A percentile compares a stretch with the other conserved stretches of the same genome.
Evolutionary conservation across 2,329 filamentous ascomycete species (phyloP).

Genomic region (Alternaria metachromatica): DNA sequence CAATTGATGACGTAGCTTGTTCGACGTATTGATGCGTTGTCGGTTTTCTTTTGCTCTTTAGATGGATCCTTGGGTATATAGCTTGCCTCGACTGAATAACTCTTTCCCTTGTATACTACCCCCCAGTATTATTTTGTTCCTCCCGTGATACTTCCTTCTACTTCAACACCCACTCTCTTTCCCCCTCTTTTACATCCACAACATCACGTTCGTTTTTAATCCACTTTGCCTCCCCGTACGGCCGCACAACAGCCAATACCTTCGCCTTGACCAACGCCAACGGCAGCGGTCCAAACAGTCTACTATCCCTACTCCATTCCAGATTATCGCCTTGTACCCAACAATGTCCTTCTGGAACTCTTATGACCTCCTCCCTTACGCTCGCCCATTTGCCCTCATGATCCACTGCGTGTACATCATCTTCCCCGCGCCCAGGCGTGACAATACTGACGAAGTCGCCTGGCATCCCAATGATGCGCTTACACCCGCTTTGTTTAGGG

Average conservation of each 20-base stretch:
- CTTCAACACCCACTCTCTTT: conserved; percentile 20
- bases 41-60: background rate
- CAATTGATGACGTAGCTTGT: background rate
- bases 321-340: conserved; percentile 92
- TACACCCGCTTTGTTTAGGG: conserved; percentile 68
- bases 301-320: conserved; percentile 81
- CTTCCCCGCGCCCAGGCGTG: conserved; percentile 58
- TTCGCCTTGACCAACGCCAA: conserved; percentile 85
- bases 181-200: conserved; percentile 9
- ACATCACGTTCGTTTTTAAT: conserved; percentile 26
- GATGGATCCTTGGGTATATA: background rate
- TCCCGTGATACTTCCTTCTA: background rate
- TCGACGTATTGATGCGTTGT: background rate
- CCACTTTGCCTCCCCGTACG: conserved; percentile 35
- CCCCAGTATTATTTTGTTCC: background rate
- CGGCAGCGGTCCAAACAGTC: conserved; percentile 84
- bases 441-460: conserved; percentile 75
- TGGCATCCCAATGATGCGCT: conserved; percentile 69
- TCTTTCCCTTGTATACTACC: background rate
- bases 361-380: conserved; percentile 62
- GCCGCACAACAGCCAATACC: conserved; percentile 61
- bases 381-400: conserved; percentile 35
- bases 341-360: conserved; percentile 89
- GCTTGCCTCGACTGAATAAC: background rate
- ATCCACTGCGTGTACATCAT: conserved; percentile 29